A percentile compares a stretch with the other conserved stretches of the same genome.
These are phyloP conservation scores for Leptosphaerulina australis DNA, from an alignment of 2,329 filamentous ascomycete genomes.

Conservation along the genomic window DNA sequence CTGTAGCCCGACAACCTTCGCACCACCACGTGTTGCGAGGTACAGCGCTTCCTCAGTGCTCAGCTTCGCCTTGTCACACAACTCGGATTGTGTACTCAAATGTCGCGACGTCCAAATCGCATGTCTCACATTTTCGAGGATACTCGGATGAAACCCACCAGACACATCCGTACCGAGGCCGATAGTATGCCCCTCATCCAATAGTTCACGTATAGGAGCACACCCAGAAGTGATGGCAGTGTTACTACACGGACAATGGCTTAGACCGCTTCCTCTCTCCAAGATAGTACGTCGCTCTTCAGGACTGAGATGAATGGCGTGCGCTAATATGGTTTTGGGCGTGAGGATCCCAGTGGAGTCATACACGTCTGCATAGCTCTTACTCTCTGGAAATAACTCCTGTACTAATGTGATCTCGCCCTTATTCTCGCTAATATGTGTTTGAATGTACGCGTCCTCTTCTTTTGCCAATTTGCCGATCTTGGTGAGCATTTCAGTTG, in stretches of 20 bases:
- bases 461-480: constrained; percentile 70
- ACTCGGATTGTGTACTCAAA: constrained; percentile 61
- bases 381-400: constrained; percentile 68
- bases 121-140: constrained; percentile 83
- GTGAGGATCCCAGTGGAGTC: constrained; percentile 73
- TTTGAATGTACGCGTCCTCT: constrained; percentile 75
- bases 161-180: constrained; percentile 91
- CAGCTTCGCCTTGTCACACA: constrained; percentile 63
- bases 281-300: constrained; percentile 71
- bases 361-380: constrained; percentile 78
- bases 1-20: constrained; percentile 76
- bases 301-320: constrained; percentile 76
- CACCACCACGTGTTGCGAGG: constrained; percentile 86
- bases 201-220: constrained; percentile 74
- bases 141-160: constrained; percentile 81
- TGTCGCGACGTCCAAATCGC: constrained; percentile 79
- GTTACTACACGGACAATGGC: constrained; percentile 89
- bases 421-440: constrained; percentile 85
- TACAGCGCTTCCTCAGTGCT: constrained; percentile 86
- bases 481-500: constrained; percentile 59
- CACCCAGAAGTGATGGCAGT: constrained; percentile 79
- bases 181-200: constrained; percentile 76
- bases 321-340: constrained; percentile 78
- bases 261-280: constrained; percentile 67
- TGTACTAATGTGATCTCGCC: constrained; percentile 74